Percentiles rank a stretch among this genome's conserved stretches.
phyloP scores from a whole-genome alignment of 1,139 yeast genomes.

The Yamadazyma atmosphaerica region DNA sequence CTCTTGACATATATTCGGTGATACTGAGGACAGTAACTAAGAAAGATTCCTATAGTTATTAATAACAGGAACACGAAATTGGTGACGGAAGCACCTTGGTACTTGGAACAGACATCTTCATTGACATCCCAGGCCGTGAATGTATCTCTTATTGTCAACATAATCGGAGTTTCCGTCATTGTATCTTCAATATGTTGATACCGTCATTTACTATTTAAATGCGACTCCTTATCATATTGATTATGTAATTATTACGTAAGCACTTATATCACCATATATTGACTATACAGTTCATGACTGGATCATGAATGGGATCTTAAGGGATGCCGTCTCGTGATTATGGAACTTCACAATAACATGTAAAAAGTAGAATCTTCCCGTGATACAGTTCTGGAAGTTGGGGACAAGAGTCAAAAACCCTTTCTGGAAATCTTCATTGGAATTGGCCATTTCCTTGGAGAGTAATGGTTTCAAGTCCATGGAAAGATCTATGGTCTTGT shows the following conservation, averaged over 20 bases:
- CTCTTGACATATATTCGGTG: slow-evolving; percentile 54
- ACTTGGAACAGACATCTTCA: slow-evolving; percentile 36
- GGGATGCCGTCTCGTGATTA: slow-evolving; percentile 30
- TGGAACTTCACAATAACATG: slow-evolving; percentile 31
- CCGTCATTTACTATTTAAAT: neutral
- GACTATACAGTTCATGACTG: neutral
- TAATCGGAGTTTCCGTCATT: neutral
- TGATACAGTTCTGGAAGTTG: slow-evolving; percentile 56
- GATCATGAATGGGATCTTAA: slow-evolving; percentile 39
- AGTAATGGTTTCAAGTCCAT: slow-evolving; percentile 25
- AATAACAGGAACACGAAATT: slow-evolving; percentile 51
- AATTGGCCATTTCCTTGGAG: slow-evolving; percentile 13
- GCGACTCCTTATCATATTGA: no score
- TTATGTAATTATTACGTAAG: no score
- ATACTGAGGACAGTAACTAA: slow-evolving; percentile 82
- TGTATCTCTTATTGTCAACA: neutral
- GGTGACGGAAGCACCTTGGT: slow-evolving; percentile 44
- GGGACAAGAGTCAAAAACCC: slow-evolving; percentile 50
- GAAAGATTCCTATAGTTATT: slow-evolving; percentile 66
- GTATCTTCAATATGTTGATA: neutral
- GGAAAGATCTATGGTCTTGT: slow-evolving; percentile 21
- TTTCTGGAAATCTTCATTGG: slow-evolving; percentile 19
- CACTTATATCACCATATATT: neutral
- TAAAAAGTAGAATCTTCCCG: slow-evolving; percentile 52
- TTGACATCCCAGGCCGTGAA: slow-evolving; percentile 2